These are phyloP conservation scores for Gloeopeniophorella convolvens DNA, from an alignment of 768 basidiomycete species.

Conservation along the genomic window DNA sequence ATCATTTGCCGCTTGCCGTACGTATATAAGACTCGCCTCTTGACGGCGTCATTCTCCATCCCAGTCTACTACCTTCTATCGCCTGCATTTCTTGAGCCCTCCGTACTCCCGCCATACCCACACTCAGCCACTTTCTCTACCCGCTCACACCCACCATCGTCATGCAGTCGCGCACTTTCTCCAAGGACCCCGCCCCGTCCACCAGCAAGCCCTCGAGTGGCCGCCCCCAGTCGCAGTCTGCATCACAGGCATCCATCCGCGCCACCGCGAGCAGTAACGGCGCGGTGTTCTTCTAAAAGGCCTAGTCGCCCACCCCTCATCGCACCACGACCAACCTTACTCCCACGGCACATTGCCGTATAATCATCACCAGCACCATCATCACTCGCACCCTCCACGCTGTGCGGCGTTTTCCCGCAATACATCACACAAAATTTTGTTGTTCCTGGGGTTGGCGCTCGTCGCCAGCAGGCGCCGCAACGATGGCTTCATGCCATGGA, in stretches of 20 bases:
- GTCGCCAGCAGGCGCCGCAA: not conserved
- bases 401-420: not conserved
- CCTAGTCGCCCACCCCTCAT: not conserved
- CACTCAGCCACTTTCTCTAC: not conserved
- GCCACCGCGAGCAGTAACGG: slow-evolving; percentile 14
- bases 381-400: not conserved
- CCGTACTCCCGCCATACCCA: not conserved
- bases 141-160: not conserved
- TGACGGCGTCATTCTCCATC: not conserved
- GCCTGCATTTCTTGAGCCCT: not conserved
- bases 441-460: not conserved
- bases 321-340: not conserved
- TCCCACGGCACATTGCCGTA: not conserved
- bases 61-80: not conserved
- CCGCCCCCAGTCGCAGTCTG: slow-evolving; percentile 10
- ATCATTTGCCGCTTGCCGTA: not conserved
- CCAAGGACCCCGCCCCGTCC: slow-evolving; percentile 15
- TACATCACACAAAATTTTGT: not conserved
- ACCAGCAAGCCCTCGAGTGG: slow-evolving; percentile 6
- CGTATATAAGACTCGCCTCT: slow-evolving; percentile 11
- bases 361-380: slow-evolving; percentile 1
- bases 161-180: slow-evolving; percentile 4
- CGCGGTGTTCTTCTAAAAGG: slow-evolving; percentile 12
- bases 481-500: not conserved
- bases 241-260: slow-evolving; percentile 13